Evolutionary conservation across 441 rosid species (phyloP), one percentile per base, ranked within the genome.

Genomic region (Adansonia grandidieri): DNA sequence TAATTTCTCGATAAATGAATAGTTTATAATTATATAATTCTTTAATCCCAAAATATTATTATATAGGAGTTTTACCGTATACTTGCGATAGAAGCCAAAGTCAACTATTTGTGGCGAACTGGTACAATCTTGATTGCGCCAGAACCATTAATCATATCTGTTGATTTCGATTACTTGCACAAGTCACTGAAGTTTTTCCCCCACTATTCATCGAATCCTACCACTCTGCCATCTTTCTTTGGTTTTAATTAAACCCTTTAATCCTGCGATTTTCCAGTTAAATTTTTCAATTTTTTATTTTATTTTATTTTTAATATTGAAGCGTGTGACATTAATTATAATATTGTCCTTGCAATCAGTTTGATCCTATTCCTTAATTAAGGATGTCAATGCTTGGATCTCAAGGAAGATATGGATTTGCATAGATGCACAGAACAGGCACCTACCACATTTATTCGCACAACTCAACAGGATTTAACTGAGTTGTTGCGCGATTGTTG

Each of bases 131-230:
- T n/a, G n/a, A 37, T 37, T 37, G 40, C 40, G 40, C 40, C 40
- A 37, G 40, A 3, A 37, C 40, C 40, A 37, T 37, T 37, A 37
- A 37, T 4, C 40, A 4, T 37, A 37, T 37, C 44, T 1, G 2
- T 44, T 0, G 22, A 50, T 67, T 75, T 37, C 0, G 40, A 63
- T 80, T 78, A 78, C 73, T 76, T 57, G 75, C 17, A 42, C 1
- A 20, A 65, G 44, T 74, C 68, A 17, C 40, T 6, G 3, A 70
- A 67, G 71, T 17, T 44, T 9, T 65, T 8, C 54, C 15, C 47
- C 44, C 22, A 44, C 42, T 19, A 73, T 83, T n/a, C 85, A 70
- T 68, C 75, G 85, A 86, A 86, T 83, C 70, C 28, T 67, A 17
- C 71, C 48, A 64, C 53, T 28, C 32, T 37, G 53, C 4, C 45